phyloP scores from a whole-genome alignment of 2,329 filamentous ascomycete species.

The Colletotrichum godetiae region DNA sequence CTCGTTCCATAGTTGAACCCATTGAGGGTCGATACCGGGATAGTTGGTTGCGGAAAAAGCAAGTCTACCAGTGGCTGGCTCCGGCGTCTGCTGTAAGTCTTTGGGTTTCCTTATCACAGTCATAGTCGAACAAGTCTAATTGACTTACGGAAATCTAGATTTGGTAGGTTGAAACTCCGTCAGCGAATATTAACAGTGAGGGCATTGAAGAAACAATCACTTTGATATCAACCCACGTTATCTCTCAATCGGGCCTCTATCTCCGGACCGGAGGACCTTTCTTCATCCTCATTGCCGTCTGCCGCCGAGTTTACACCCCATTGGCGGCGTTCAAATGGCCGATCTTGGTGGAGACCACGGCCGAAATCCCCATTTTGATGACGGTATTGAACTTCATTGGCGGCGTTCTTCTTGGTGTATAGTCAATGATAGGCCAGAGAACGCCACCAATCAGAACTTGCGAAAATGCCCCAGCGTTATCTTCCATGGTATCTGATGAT shows the following conservation, averaged over 20 bases:
- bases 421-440: slow-evolving; percentile 10
- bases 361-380: slow-evolving; percentile 9
- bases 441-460: slow-evolving; percentile 38
- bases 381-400: slow-evolving; percentile 17
- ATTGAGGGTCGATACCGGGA: slow-evolving; percentile 42
- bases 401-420: slow-evolving; percentile 11
- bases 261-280: not conserved
- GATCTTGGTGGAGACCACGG: slow-evolving; percentile 3
- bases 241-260: not conserved
- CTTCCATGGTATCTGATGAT: slow-evolving; percentile 26
- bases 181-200: not conserved
- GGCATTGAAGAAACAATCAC: not conserved
- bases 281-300: not conserved
- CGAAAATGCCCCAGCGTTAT: slow-evolving; percentile 36
- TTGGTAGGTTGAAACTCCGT: no score
- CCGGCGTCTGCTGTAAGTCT: not conserved
- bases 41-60: slow-evolving; percentile 29
- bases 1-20: slow-evolving; percentile 42
- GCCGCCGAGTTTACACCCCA: not conserved
- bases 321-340: slow-evolving; percentile 26
- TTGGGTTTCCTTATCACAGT: not conserved
- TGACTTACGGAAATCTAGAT: no score
- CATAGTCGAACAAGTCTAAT: not conserved
- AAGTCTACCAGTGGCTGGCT: not conserved
- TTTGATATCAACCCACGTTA: no score